These are phyloP conservation scores for Cyclotella atomus DNA, from an alignment of 108 stramenopile genomes.

Conservation along the genomic window DNA sequence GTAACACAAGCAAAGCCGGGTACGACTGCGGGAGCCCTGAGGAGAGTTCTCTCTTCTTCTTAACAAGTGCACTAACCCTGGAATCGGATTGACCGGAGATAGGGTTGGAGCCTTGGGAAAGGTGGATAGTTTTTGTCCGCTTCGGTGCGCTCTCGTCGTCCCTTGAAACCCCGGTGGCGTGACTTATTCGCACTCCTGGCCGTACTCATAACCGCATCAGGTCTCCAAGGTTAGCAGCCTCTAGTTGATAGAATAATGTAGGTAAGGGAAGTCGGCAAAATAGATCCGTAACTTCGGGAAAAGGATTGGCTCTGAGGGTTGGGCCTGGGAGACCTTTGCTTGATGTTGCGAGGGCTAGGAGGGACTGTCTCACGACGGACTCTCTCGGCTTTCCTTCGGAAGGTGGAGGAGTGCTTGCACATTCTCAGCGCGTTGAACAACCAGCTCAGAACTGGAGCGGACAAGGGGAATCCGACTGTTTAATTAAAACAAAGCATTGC, in stretches of 20 bases:
- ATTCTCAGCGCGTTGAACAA: conserved; percentile 75
- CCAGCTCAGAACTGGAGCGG: conserved; percentile 87
- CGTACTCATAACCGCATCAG: conserved; percentile 98
- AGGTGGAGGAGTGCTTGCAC: conserved; percentile 52
- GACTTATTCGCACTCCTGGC: conserved; percentile 88
- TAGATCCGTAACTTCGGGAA: conserved; percentile 91
- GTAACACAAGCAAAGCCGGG: conserved; percentile 91
- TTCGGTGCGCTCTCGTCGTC: conserved; percentile 89
- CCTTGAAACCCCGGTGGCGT: conserved; percentile 91
- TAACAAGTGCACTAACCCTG: conserved; percentile 88
- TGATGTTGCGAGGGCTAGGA: conserved; percentile 65
- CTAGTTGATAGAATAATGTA: conserved; percentile 97
- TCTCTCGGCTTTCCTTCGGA: conserved; percentile 57
- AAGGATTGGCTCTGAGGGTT: conserved; percentile 90
- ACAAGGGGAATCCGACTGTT: conserved; percentile 92
- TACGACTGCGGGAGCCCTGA: conserved; percentile 88
- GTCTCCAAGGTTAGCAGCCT: conserved; percentile 80
- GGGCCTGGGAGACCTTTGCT: conserved; percentile 74
- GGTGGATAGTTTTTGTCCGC: conserved; percentile 81
- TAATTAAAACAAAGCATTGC: conserved; percentile 92
- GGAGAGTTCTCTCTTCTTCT: conserved; percentile 96
- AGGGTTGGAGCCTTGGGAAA: conserved; percentile 87
- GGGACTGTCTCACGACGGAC: conserved; percentile 78
- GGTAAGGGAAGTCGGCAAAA: conserved; percentile 85
- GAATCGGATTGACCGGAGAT: conserved; percentile 91